A percentile compares a stretch with the other conserved stretches of the same genome.
Conservation (phyloP, 257 asterid species). For the Solanum tarijense region DNA sequence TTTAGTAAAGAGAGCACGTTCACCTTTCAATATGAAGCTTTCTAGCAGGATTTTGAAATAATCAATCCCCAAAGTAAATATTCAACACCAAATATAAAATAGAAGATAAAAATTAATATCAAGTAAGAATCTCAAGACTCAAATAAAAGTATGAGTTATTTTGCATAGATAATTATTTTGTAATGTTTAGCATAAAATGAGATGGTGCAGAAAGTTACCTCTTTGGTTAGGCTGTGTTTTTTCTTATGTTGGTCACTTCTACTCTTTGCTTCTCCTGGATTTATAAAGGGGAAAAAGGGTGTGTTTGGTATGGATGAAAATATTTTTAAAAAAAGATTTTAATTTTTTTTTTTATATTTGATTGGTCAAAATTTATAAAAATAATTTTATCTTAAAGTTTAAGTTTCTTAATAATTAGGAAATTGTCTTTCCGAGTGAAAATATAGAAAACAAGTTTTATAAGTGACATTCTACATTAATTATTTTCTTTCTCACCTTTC, state of each 20-base stretch:
- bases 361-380: too few relatives aligned
- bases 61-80: too few relatives aligned
- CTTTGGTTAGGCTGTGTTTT: background rate
- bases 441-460: background rate
- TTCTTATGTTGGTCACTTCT: background rate
- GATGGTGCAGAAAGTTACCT: background rate
- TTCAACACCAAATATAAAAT: background rate
- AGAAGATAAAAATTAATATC: background rate
- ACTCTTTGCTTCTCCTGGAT: background rate
- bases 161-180: background rate
- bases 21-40: background rate
- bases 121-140: background rate
- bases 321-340: too few relatives aligned
- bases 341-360: too few relatives aligned
- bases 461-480: background rate
- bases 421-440: too few relatives aligned
- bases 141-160: background rate
- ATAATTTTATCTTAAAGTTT: background rate
- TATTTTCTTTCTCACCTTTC: background rate
- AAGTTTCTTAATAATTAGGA: background rate
- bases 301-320: background rate
- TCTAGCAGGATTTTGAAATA: background rate
- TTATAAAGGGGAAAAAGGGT: background rate
- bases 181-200: background rate
- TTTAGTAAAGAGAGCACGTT: background rate